These are phyloP conservation scores for Acrodontium crateriforme DNA, from an alignment of 2,329 filamentous ascomycete species.

Conservation along the genomic window DNA sequence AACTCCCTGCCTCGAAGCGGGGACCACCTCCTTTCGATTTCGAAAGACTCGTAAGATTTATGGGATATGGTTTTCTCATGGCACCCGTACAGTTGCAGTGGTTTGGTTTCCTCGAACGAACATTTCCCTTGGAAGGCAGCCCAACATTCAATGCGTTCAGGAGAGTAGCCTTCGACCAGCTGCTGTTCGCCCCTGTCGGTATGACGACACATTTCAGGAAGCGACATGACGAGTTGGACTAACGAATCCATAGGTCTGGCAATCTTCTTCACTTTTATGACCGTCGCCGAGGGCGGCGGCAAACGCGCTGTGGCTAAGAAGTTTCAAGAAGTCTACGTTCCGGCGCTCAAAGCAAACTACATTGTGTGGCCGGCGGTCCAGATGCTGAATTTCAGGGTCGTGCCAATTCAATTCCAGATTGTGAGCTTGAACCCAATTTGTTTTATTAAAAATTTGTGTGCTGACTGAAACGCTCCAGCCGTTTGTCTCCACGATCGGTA, in stretches of 20 bases:
- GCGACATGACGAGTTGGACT: background rate
- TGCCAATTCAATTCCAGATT: constrained; percentile 93
- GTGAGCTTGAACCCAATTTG: constrained; percentile 42
- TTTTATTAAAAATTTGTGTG: background rate
- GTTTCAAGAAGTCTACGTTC: constrained; percentile 84
- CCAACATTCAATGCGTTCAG: constrained; percentile 64
- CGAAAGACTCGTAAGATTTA: constrained; percentile 84
- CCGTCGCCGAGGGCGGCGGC: constrained; percentile 81
- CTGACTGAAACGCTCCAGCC: constrained; percentile 43
- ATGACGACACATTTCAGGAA: constrained; percentile 16
- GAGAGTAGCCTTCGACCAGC: constrained; percentile 81
- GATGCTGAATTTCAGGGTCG: constrained; percentile 87
- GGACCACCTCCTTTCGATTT: constrained; percentile 85
- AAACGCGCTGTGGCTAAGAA: constrained; percentile 66
- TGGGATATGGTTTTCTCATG: constrained; percentile 96
- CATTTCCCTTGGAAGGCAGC: constrained; percentile 62
- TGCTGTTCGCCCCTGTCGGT: constrained; percentile 84
- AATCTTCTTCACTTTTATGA: constrained; percentile 93
- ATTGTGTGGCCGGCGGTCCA: constrained; percentile 92
- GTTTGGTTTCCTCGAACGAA: constrained; percentile 72
- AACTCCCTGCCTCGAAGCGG: constrained; percentile 36
- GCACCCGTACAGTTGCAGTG: constrained; percentile 89
- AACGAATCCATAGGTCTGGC: constrained; percentile 45
- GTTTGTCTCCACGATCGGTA: constrained; percentile 89
- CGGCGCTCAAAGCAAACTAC: constrained; percentile 90